Evolutionary conservation across 306 rosid species (phyloP).

Genomic region (Cicer judaicum): DNA sequence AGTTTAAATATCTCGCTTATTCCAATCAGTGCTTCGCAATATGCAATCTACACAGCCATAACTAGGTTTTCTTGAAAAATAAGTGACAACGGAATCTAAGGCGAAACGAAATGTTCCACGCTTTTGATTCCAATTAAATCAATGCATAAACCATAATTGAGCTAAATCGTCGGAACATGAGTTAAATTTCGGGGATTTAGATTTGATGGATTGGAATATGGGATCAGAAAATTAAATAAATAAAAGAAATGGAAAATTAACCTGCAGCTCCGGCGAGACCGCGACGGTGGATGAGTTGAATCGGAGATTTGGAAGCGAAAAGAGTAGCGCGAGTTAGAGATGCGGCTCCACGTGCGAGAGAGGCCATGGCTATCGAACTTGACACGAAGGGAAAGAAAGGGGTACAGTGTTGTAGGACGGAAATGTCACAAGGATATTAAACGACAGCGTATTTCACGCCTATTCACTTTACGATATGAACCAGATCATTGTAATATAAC

Average conservation of each 20-base stretch:
- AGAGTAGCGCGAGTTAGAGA: conserved; percentile 57
- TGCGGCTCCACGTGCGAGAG: conserved; percentile 76
- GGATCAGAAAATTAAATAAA: conserved; percentile 44
- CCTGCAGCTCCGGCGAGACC: conserved; percentile 91
- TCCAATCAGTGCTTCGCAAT: conserved; percentile 11
- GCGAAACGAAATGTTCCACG: neutral
- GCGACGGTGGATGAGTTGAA: conserved; percentile 72
- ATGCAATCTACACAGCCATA: conserved; percentile 3
- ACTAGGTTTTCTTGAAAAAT: conserved; percentile 19
- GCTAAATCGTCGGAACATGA: neutral
- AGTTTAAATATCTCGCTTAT: neutral
- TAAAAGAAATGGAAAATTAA: conserved; percentile 35
- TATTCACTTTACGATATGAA: neutral
- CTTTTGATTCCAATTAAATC: neutral
- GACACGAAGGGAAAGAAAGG: neutral
- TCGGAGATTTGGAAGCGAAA: conserved; percentile 55
- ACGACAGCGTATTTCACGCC: conserved; percentile 26
- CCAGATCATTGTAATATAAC: no score
- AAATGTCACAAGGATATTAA: neutral
- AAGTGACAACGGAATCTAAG: neutral
- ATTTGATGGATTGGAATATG: conserved; percentile 7
- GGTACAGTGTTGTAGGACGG: neutral
- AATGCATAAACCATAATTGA: conserved; percentile 6
- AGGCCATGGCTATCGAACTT: conserved; percentile 67
- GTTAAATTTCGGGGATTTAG: conserved; percentile 16